phyloP scores from a whole-genome alignment of 495 filamentous ascomycete genomes.

The Podospora bellae-mahoneyi region DNA sequence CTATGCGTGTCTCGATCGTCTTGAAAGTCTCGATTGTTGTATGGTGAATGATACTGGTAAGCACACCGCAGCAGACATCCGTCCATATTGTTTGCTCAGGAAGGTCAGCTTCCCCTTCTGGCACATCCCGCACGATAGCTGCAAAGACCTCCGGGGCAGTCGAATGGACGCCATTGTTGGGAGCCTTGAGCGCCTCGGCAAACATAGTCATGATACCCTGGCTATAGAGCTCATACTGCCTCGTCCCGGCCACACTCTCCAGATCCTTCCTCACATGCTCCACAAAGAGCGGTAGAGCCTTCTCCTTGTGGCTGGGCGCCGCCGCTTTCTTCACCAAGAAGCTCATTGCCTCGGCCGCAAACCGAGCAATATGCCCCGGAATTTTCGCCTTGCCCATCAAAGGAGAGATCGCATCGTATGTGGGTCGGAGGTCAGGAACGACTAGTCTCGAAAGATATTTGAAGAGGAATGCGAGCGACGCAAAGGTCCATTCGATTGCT shows the following conservation, averaged over 20 bases:
- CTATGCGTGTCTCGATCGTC: conserved; percentile 55
- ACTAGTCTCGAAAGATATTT: conserved; percentile 89
- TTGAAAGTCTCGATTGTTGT: conserved; percentile 66
- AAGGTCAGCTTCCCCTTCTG: conserved; percentile 46
- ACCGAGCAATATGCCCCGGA: conserved; percentile 79
- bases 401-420: conserved; percentile 77
- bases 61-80: conserved; percentile 67
- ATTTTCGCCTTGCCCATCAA: conserved; percentile 79
- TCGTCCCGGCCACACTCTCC: conserved; percentile 46
- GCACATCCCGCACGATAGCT: conserved; percentile 55
- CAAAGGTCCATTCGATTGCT: conserved; percentile 95
- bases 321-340: conserved; percentile 89
- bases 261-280: conserved; percentile 67
- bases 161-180: conserved; percentile 76
- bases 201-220: conserved; percentile 89
- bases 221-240: conserved; percentile 61
- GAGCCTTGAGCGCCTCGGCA: conserved; percentile 79
- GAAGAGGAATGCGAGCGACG: conserved; percentile 89
- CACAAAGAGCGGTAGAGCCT: conserved; percentile 65
- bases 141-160: conserved; percentile 67
- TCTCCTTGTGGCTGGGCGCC: conserved; percentile 66
- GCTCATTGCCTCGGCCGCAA: conserved; percentile 91
- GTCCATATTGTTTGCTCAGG: conserved; percentile 46
- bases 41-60: conserved; percentile 79
- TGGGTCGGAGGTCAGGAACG: conserved; percentile 76